A percentile compares a stretch with the other conserved stretches of the same genome.
phyloP scores from a whole-genome alignment of 345 rosid species.

The Acer saccharum region DNA sequence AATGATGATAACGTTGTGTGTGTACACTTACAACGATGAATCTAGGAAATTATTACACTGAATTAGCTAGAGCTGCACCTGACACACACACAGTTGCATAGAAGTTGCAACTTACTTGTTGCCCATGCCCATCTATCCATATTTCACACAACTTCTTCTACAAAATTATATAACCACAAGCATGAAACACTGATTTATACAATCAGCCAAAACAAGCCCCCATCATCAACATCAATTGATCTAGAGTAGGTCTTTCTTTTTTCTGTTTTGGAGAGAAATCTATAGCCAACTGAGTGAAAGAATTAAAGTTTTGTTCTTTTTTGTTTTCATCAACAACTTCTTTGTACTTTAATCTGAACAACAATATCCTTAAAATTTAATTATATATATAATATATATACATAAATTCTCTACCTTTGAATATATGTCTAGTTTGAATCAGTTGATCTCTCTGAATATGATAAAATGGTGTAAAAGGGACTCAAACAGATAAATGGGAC shows the following conservation, averaged over 20 bases:
- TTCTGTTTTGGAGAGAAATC: background rate
- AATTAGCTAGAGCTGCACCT: conserved; percentile 10
- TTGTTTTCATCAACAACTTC: background rate
- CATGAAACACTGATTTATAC: background rate
- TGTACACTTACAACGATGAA: conserved; percentile 21
- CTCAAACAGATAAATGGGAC: background rate
- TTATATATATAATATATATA: background rate
- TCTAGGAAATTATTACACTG: conserved; percentile 1
- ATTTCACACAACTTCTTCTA: conserved; percentile 8
- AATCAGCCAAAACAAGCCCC: background rate
- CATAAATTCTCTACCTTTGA: background rate
- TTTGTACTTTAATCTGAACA: background rate
- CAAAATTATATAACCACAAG: background rate
- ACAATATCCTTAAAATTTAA: background rate
- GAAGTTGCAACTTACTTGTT: conserved; percentile 20
- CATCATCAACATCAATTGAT: background rate
- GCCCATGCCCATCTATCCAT: background rate
- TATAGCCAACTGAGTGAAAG: background rate
- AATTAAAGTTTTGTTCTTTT: background rate
- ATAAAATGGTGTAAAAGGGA: background rate
- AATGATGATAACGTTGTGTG: background rate
- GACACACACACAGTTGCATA: conserved; percentile 26
- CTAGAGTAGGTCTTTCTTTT: background rate
- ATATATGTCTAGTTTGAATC: background rate
- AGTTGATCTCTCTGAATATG: background rate